Base-by-base conservation (phyloP, 225 moss, liverwort and hornwort species). In the Antitrichia curtipendula region DNA sequence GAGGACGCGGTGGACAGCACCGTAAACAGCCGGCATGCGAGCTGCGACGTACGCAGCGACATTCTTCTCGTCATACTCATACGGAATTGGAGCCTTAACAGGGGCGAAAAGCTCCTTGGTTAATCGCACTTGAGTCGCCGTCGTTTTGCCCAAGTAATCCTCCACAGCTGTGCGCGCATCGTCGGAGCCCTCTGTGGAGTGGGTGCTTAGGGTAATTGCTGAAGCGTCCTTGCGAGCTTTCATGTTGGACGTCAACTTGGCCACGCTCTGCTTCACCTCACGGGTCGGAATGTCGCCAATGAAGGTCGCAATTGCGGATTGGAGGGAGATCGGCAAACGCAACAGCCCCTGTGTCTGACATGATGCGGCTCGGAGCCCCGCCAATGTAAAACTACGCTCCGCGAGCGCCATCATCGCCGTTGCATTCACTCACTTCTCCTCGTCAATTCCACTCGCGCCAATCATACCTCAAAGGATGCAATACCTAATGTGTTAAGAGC, bases 1-100 rank as follows among this genome's bases (percentile, higher is more conserved):
- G 82, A 99, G 80, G 47, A 99, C 98, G 11, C 98, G 97, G 84
- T 99, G 90, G 63, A 95, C 91, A 49, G 96, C 94, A 86, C 96
- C 95, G 85, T 97, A 99, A 40, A 96, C 94, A 66, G 98, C 97
- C 72, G 98, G 98, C 97, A 99, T 97, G 76, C 98, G 95, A 65
- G 97, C 95, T 21, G 98, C 98, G 12, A 99, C 95, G 85, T 99
- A 99, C 38, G 98, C 98, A 49, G 94, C 95, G 22, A 97, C 96
- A 24, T 84, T 92, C 79, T 90, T 95, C 78, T 96, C 94, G 25
- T 96, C 95, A 38, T 99, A 99, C 25, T 94, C 96, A 31, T 94
- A 99, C 61, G 88, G 76, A 54, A 94, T 75, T 16, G 89, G 90
- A n/a, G 91, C 89, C 86, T 92, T 92, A 28, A 81, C 68, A 29